Base-by-base conservation (phyloP, 1,284 basidiomycete genomes). In the Flammula alnicola region DNA sequence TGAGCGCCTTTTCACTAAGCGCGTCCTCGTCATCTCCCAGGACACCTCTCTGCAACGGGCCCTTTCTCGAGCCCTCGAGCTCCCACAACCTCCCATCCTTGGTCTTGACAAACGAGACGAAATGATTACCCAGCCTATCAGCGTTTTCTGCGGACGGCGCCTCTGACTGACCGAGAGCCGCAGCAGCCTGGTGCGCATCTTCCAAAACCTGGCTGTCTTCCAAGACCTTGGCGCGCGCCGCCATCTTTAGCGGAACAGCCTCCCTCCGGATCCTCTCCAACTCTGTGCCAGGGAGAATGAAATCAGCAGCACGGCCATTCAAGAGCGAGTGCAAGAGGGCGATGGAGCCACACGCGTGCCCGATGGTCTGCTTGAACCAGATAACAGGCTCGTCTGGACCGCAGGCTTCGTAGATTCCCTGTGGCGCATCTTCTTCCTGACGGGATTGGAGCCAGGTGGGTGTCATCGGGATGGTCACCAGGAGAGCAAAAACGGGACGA, bases 321-420 rank as follows among this genome's bases (percentile, higher is more conserved):
- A 50, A 30, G 4, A 44, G n/a, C 4, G 48, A 47, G 26, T 54
- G 52, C 5, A 54, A 23, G 4, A 54, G 31, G 1, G 44, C 52
- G 23, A 47, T 44, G 4, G 52, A 54, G 26, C 52, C 52, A 26
- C 52, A 54, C 5, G 52, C 48, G 25, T 50, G 5, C 4, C n/a
- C 16, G 31, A 54, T 54, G 8, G 52, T 54, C 27, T 54, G 52
- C 7, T 44, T 41, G 45, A 54, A 54, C 52, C 52, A 54, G 14
- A 54, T 31, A 1, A 54, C 48, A n/a, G 52, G 52, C 25, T 54
- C 52, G 16, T 38, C 30, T 3, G 32, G 27, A 3, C 44, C 52
- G 5, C 23, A 27, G 7, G 19, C 33, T 11, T 30, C 19, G 36
- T 54, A 50, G 1, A 4, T 22, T 1, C 33, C 41, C n/a, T 30